These are phyloP conservation scores for Fusarium tuaranense DNA, from an alignment of 2,329 filamentous ascomycete genomes.

Conservation along the genomic window DNA sequence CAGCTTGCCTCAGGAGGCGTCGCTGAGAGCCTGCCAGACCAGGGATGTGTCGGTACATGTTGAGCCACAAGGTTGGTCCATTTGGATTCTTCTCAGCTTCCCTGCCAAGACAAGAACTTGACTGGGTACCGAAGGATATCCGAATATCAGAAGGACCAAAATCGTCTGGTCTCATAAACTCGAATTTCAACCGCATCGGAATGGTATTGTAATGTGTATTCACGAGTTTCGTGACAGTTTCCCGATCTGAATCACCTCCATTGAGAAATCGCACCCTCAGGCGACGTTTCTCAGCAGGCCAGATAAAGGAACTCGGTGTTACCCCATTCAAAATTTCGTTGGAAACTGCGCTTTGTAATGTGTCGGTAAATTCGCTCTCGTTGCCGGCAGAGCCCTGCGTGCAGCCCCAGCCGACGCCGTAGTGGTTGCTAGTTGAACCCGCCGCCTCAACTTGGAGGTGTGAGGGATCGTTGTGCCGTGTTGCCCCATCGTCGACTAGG, in stretches of 20 bases:
- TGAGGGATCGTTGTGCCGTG: neutral
- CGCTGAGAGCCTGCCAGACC: neutral
- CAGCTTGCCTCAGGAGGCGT: neutral
- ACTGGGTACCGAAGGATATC: neutral
- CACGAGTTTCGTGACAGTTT: neutral
- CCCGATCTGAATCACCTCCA: neutral
- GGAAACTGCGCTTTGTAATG: neutral
- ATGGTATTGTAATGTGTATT: neutral
- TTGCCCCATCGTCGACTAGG: neutral
- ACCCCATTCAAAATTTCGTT: neutral
- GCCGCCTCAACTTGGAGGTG: neutral
- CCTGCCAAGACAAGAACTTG: neutral
- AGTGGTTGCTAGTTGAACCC: neutral
- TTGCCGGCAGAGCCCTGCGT: neutral
- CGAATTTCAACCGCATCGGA: neutral
- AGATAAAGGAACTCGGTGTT: neutral
- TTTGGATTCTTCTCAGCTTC: neutral
- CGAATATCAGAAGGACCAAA: neutral
- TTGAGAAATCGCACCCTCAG: neutral
- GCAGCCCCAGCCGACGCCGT: neutral
- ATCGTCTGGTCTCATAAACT: neutral
- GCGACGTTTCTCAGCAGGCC: neutral
- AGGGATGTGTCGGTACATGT: neutral
- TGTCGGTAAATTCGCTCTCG: neutral
- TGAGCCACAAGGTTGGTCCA: neutral